These are phyloP conservation scores for Kazachstania viticola DNA, from an alignment of 805 yeast species.

Conservation along the genomic window DNA sequence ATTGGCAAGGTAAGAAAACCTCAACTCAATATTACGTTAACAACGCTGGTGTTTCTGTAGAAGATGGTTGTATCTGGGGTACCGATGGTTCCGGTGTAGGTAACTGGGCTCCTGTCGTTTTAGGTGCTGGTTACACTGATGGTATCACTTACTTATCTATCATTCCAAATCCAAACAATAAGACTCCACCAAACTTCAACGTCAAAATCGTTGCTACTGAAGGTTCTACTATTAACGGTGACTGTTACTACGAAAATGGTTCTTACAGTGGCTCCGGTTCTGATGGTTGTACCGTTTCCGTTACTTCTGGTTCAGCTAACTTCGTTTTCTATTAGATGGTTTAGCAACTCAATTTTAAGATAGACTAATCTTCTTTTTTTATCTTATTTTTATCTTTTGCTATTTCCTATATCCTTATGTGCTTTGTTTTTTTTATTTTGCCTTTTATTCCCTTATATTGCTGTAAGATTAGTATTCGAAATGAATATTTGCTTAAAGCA, in stretches of 20 bases:
- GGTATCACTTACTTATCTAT: constrained; percentile 76
- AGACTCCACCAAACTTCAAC: constrained; percentile 53
- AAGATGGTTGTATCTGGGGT: constrained; percentile 96
- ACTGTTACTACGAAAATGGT: constrained; percentile 76
- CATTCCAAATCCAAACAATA: constrained; percentile 93
- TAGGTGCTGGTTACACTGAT: constrained; percentile 79
- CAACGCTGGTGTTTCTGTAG: constrained; percentile 85
- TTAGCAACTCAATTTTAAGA: background rate
- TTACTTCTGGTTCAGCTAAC: constrained; percentile 71
- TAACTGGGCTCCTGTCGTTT: constrained; percentile 96
- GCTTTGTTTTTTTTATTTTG: too few relatives aligned
- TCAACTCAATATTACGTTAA: constrained; percentile 96
- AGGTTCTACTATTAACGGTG: constrained; percentile 54
- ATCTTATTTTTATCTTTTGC: background rate
- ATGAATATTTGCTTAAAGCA: too few relatives aligned
- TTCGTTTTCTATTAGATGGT: constrained; percentile 51
- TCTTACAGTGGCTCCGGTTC: constrained; percentile 38
- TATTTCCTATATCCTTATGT: too few relatives aligned
- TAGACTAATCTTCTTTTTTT: background rate
- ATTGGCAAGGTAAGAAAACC: constrained; percentile 71
- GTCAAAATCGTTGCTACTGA: constrained; percentile 69
- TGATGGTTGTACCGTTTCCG: constrained; percentile 91
- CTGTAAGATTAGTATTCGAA: too few relatives aligned
- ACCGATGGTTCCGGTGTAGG: constrained; percentile 68
- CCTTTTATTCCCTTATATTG: too few relatives aligned